Evolutionary conservation across 2,329 filamentous ascomycete species (phyloP), one percentile per base, ranked within the genome.

Genomic region (Diaporthe helianthi): DNA sequence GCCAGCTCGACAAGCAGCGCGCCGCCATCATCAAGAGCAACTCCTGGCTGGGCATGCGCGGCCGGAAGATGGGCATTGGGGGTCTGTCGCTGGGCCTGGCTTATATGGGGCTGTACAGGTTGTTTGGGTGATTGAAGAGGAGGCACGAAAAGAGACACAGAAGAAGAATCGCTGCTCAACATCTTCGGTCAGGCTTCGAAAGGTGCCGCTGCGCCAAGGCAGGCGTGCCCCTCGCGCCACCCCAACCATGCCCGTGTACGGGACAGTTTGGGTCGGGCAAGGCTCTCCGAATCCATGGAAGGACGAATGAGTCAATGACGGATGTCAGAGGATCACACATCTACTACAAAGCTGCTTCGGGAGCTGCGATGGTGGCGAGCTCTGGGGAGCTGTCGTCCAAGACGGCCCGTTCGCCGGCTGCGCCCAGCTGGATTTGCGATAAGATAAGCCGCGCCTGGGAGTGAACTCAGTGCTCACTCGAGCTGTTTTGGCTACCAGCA

Each of bases 11-110:
- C 74, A 83, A 85, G 74, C 90, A 93, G 77, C 85, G 86, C 71
- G 83, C 84, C n/a, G 79, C 82, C 70, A 93, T 94, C 71, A 80
- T 93, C 69, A 84, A 87, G 76, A 92, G 90, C 80, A 87, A 88
- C 55, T 91, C 90, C 31, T 85, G 88, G 74, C 90, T 94, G 76
- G 91, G 92, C 71, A 90, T 94, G 85, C 86, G 87, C 72, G 91
- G 90, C 73, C 86, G 92, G 70, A 87, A 86, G 74, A 74, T 89
- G 46, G 92, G 91, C 54, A 90, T 94, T 71, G 83, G 87, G 4
- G 83, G 85, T 33, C 90, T 93, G 69, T 93, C 92, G 6, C 80
- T 91, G 12, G 86, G 87, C 6, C 81, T 94, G 63, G 86, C 89
- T 6, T 92, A 89, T 76, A 83, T 93, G 81, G 92, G 92, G 0